These are phyloP conservation scores for Plasmodium gaboni DNA, from an alignment of 169 alveolate genomes.

Conservation along the genomic window DNA sequence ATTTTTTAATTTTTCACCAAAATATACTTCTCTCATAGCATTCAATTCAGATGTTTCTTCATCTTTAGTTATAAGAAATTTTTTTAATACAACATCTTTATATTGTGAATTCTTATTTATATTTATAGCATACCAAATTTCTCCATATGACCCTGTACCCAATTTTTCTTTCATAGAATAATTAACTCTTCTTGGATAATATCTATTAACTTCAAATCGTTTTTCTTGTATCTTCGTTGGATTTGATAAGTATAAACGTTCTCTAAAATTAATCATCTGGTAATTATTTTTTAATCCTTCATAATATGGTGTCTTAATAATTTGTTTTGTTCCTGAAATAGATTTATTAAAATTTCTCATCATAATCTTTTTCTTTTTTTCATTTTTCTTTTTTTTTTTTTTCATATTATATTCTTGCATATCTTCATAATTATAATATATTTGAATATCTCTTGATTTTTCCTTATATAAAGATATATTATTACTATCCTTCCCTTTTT, in stretches of 20 bases:
- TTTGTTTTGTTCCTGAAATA: background rate
- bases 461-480: slow-evolving; percentile 1
- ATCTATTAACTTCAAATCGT: background rate
- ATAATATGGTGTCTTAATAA: background rate
- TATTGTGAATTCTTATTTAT: slow-evolving; percentile 15
- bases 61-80: slow-evolving; percentile 26
- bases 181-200: slow-evolving; percentile 30
- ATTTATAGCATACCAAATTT: slow-evolving; percentile 71
- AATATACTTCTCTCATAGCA: slow-evolving; percentile 73
- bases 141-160: slow-evolving; percentile 61
- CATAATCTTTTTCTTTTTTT: background rate
- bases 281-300: slow-evolving; percentile 9
- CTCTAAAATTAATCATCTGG: slow-evolving; percentile 49
- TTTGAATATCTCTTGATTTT: slow-evolving; percentile 8
- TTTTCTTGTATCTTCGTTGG: slow-evolving; percentile 12
- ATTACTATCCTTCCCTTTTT: background rate
- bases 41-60: slow-evolving; percentile 42
- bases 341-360: background rate
- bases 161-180: slow-evolving; percentile 40
- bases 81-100: slow-evolving; percentile 56
- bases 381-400: background rate
- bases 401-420: background rate
- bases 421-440: slow-evolving; percentile 46
- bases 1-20: slow-evolving; percentile 47
- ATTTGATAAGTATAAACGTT: slow-evolving; percentile 22